Percentiles rank a stretch among this genome's conserved stretches.
phyloP scores from a whole-genome alignment of 768 basidiomycete species.

The Rhodotorula toruloides region DNA sequence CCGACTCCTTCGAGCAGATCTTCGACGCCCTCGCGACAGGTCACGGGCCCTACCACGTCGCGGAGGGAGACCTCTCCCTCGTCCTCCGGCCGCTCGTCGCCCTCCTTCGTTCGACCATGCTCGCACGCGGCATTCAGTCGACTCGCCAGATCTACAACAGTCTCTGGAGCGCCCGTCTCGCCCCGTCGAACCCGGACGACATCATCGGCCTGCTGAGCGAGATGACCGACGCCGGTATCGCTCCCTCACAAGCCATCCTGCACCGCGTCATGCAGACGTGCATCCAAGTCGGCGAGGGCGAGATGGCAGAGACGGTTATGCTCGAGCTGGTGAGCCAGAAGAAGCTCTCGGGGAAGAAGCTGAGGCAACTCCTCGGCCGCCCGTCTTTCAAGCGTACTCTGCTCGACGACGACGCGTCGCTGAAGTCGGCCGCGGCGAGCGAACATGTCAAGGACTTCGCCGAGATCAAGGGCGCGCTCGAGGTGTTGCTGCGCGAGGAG shows the following conservation, averaged over 20 bases:
- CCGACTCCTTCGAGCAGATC: constrained; percentile 12
- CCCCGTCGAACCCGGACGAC: constrained; percentile 12
- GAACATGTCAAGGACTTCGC: background rate
- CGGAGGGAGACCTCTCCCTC: constrained; percentile 3
- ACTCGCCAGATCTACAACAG: constrained; percentile 10
- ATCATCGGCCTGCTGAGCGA: constrained; percentile 3
- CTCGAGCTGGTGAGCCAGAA: constrained; percentile 28
- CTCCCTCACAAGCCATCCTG: background rate
- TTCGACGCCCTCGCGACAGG: constrained; percentile 23
- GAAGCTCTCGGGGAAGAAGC: background rate
- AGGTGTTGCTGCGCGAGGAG: too few relatives aligned
- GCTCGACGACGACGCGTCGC: background rate
- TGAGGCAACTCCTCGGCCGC: background rate
- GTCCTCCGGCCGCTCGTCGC: constrained; percentile 6
- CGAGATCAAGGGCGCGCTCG: too few relatives aligned
- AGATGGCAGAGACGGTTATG: constrained; percentile 48
- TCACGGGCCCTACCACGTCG: background rate
- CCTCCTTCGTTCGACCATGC: constrained; percentile 16
- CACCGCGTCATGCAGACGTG: constrained; percentile 1
- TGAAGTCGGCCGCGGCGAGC: too few relatives aligned
- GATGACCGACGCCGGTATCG: constrained; percentile 9
- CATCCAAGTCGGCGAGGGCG: constrained; percentile 6
- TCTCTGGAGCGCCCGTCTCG: constrained; percentile 18
- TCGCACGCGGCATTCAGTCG: background rate
- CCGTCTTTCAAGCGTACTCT: background rate